These are phyloP conservation scores for Talaromyces proteolyticus DNA, from an alignment of 495 filamentous ascomycete species.

Conservation along the genomic window DNA sequence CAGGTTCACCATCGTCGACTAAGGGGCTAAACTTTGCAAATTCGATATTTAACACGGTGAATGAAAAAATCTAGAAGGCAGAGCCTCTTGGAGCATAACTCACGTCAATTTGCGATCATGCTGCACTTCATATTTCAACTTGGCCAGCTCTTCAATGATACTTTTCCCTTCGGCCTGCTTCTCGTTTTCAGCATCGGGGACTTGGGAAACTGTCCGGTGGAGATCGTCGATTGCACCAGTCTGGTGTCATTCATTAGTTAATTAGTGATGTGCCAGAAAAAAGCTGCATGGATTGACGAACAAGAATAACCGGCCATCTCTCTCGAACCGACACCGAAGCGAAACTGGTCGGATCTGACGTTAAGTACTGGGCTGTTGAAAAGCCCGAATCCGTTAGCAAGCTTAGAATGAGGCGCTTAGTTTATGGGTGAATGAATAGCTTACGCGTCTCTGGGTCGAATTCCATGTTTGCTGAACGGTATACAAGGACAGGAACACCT, in stretches of 20 bases:
- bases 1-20: slow-evolving; percentile 70
- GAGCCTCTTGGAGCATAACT: too few relatives aligned
- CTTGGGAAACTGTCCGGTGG: slow-evolving; percentile 60
- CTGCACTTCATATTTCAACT: slow-evolving; percentile 92
- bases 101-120: slow-evolving; percentile 82
- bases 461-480: slow-evolving; percentile 43
- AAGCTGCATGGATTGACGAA: slow-evolving; percentile 26
- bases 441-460: slow-evolving; percentile 58
- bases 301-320: slow-evolving; percentile 91
- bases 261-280: not conserved
- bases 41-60: too few relatives aligned
- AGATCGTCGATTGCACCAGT: slow-evolving; percentile 93
- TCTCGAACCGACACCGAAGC: slow-evolving; percentile 75
- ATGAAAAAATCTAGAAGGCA: not conserved
- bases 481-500: too few relatives aligned
- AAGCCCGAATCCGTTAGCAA: slow-evolving; percentile 14
- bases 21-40: too few relatives aligned
- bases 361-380: slow-evolving; percentile 67
- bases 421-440: slow-evolving; percentile 8
- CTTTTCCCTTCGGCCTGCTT: slow-evolving; percentile 75
- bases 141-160: slow-evolving; percentile 73
- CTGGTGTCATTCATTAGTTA: slow-evolving; percentile 36
- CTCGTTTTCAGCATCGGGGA: slow-evolving; percentile 50
- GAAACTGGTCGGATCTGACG: slow-evolving; percentile 79
- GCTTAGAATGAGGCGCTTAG: slow-evolving; percentile 20